phyloP scores from a whole-genome alignment of 495 filamentous ascomycete genomes.

The Lasiosphaeria ovina region DNA sequence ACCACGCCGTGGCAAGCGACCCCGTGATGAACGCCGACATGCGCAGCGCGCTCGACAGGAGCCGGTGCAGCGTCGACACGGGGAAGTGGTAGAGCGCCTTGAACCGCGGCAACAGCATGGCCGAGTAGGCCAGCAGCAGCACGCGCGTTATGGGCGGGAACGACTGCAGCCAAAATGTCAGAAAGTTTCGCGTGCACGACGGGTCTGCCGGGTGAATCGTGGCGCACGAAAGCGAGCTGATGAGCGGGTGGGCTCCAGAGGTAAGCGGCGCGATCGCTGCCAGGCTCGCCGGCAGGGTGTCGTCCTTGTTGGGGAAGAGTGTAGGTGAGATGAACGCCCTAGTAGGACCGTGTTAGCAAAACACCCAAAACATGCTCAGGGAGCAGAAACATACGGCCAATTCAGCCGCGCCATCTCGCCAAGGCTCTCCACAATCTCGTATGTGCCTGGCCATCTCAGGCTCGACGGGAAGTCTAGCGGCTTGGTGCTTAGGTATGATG shows the following conservation, averaged over 20 bases:
- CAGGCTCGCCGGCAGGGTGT: constrained; percentile 64
- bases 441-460: constrained; percentile 70
- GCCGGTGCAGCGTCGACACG: constrained; percentile 57
- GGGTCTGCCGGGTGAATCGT: constrained; percentile 86
- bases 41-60: constrained; percentile 62
- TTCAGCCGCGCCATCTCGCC: constrained; percentile 74
- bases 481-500: constrained; percentile 71
- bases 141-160: constrained; percentile 77
- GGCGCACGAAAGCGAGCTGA: constrained; percentile 80
- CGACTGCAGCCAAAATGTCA: constrained; percentile 75
- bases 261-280: constrained; percentile 72
- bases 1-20: constrained; percentile 79
- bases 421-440: constrained; percentile 77
- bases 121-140: constrained; percentile 67
- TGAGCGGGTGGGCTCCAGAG: constrained; percentile 78
- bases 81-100: constrained; percentile 65
- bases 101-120: constrained; percentile 63
- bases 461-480: constrained; percentile 65
- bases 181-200: constrained; percentile 78
- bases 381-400: constrained; percentile 68
- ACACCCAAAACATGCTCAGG: neutral
- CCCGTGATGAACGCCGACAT: constrained; percentile 73
- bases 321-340: constrained; percentile 75
- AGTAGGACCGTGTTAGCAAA: constrained; percentile 23
- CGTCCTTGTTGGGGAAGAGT: constrained; percentile 68